Evolutionary conservation across 352 stramenopile species (phyloP), one percentile per base, ranked within the genome.

Genomic region (Globisporangium barbulae): DNA sequence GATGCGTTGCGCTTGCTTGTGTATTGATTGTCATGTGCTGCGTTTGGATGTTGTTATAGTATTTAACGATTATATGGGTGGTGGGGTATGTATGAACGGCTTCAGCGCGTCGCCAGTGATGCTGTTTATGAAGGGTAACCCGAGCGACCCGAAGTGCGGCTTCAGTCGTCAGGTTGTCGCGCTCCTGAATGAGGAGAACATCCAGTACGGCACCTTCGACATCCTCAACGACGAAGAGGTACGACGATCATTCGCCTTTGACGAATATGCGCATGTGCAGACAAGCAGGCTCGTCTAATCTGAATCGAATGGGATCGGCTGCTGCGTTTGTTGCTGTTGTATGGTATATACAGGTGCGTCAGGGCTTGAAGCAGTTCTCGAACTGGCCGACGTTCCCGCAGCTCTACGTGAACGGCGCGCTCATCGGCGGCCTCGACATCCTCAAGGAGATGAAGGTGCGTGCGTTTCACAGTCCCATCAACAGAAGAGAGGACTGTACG

Each of bases 341-440:
- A 41, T 41, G 35, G 7, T 25, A 55, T 75, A 22, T 85, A 2
- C 71, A 86, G 41, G 89, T 99, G 39, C 93, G 97, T 52, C 88
- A 99, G 74, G 96, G 93, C 2, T 79, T 99, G 17, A 99, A 99
- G 79, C 77, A 91, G 61, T 98, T 96, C 63, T 96, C 79, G 45
- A 97, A 99, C 79, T 99, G 97, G 97, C 96, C 97, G 10, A 99
- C 97, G n/a, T 99, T 91, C 80, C 97, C 97, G 13, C 96, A 99
- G 70, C 76, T 99, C 9, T 99, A 99, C 75, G 93, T 99, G n/a
- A 96, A 98, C 61, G 97, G 97, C 48, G 77, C 97, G 67, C 84
- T 99, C 33, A 68, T 99, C 9, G 97, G 97, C 50, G 97, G 97
- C 0, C 80, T 99, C 33, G 97, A 99, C 73, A 98, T 99, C 67